Evolutionary conservation across 2,329 filamentous ascomycete genomes (phyloP).

Genomic region (Fusarium vanettenii): DNA sequence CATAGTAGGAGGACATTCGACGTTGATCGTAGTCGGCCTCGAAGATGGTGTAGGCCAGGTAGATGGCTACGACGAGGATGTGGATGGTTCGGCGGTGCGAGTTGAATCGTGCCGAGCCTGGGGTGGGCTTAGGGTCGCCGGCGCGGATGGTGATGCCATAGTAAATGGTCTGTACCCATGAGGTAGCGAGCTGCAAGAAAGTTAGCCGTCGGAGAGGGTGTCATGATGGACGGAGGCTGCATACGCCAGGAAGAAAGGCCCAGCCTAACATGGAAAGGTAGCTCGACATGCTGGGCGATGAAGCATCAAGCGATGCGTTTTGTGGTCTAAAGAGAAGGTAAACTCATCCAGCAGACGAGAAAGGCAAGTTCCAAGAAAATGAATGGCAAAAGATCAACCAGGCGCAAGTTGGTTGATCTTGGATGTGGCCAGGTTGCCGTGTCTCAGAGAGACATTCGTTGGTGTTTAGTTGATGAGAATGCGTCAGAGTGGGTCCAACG

Average conservation of each 20-base stretch:
- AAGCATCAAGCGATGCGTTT: slow-evolving; percentile 32
- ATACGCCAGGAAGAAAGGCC: slow-evolving; percentile 66
- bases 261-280: slow-evolving; percentile 67
- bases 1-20: slow-evolving; percentile 80
- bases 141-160: slow-evolving; percentile 92
- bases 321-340: neutral
- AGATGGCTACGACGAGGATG: slow-evolving; percentile 82
- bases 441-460: slow-evolving; percentile 27
- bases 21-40: slow-evolving; percentile 88
- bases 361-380: neutral
- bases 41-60: slow-evolving; percentile 92
- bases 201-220: slow-evolving; percentile 29
- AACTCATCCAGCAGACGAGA: neutral
- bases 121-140: slow-evolving; percentile 81
- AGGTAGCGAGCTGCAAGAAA: slow-evolving; percentile 74
- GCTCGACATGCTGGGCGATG: slow-evolving; percentile 57
- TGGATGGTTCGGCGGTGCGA: slow-evolving; percentile 85
- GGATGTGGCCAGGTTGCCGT: slow-evolving; percentile 37
- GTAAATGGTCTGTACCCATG: slow-evolving; percentile 82
- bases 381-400: neutral
- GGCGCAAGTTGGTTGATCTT: slow-evolving; percentile 6
- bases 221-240: slow-evolving; percentile 31
- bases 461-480: slow-evolving; percentile 30
- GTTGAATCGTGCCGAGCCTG: slow-evolving; percentile 75
- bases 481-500: slow-evolving; percentile 43